Percentiles rank a stretch among this genome's conserved stretches.
These are phyloP conservation scores for Dactylellina sp. DNA, from an alignment of 2,329 filamentous ascomycete genomes.

Conservation along the genomic window DNA sequence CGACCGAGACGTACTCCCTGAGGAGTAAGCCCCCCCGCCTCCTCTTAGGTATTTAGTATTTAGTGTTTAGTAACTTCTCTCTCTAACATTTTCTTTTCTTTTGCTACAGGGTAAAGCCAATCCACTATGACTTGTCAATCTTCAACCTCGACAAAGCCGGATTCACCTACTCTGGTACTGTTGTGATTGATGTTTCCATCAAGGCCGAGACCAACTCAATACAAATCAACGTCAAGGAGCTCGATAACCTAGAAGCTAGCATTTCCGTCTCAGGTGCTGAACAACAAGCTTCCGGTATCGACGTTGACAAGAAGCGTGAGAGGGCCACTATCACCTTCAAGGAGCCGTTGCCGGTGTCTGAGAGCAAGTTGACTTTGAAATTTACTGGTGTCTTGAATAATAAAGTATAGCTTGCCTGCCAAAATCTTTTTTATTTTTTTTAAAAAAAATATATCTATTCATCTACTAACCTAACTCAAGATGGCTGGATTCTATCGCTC, in stretches of 20 bases:
- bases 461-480: no score
- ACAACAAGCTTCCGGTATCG: slow-evolving; percentile 72
- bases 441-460: no score
- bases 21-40: slow-evolving; percentile 36
- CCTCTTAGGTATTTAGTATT: not conserved
- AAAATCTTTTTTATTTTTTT: not conserved
- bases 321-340: slow-evolving; percentile 82
- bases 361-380: slow-evolving; percentile 75
- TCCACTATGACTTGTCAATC: slow-evolving; percentile 86
- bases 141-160: slow-evolving; percentile 80
- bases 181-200: slow-evolving; percentile 82
- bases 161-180: slow-evolving; percentile 84
- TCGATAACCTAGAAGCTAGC: slow-evolving; percentile 78
- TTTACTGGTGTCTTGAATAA: slow-evolving; percentile 89
- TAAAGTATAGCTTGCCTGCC: slow-evolving; percentile 63
- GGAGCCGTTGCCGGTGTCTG: slow-evolving; percentile 75
- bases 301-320: slow-evolving; percentile 85
- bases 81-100: slow-evolving; percentile 1
- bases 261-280: slow-evolving; percentile 71
- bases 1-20: slow-evolving; percentile 55
- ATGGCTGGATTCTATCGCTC: slow-evolving; percentile 96
- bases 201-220: slow-evolving; percentile 79
- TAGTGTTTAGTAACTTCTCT: not conserved
- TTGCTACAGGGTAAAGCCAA: slow-evolving; percentile 75
- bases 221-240: slow-evolving; percentile 84